A percentile compares a stretch with the other conserved stretches of the same genome.
phyloP scores from a whole-genome alignment of 768 basidiomycete genomes.

The Pulveroboletus ravenelii region DNA sequence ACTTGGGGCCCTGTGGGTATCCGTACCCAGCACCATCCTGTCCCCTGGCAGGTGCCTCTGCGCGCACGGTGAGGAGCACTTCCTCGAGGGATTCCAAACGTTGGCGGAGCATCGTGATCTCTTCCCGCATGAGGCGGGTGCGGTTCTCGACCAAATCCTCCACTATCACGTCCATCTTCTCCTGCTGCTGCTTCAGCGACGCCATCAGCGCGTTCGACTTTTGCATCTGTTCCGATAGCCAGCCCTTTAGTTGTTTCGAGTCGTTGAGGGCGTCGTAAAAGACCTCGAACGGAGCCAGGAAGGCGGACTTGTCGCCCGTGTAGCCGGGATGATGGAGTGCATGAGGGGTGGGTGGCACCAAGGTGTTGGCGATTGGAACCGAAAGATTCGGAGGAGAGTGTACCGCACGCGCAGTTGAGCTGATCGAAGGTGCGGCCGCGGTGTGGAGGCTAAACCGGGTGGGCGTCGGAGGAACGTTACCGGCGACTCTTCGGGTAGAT shows the following conservation, averaged over 20 bases:
- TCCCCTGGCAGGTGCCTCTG: conserved; percentile 15
- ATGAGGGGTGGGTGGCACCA: conserved; percentile 69
- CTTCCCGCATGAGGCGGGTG: conserved; percentile 53
- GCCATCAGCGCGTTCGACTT: conserved; percentile 54
- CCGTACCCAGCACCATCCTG: conserved; percentile 14
- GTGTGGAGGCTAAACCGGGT: conserved; percentile 52
- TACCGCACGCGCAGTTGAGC: conserved; percentile 28
- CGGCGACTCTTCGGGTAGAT: conserved; percentile 45
- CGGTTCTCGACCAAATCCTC: conserved; percentile 59
- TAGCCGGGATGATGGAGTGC: conserved; percentile 57
- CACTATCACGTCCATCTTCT: conserved; percentile 55
- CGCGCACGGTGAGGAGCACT: conserved; percentile 30
- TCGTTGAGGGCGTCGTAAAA: conserved; percentile 86
- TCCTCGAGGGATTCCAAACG: conserved; percentile 69
- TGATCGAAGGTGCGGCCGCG: conserved; percentile 17
- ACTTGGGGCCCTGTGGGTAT: conserved; percentile 21
- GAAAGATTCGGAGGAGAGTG: conserved; percentile 55
- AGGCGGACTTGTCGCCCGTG: conserved; percentile 64
- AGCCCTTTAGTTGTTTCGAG: conserved; percentile 70
- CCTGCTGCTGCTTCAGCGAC: conserved; percentile 54
- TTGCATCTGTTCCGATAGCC: conserved; percentile 70
- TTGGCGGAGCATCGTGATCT: conserved; percentile 54
- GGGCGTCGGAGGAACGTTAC: conserved; percentile 69
- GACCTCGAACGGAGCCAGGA: conserved; percentile 74
- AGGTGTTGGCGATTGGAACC: conserved; percentile 61